Base-by-base conservation (phyloP, 345 rosid genomes). In the Eucalyptus cloeziana region DNA sequence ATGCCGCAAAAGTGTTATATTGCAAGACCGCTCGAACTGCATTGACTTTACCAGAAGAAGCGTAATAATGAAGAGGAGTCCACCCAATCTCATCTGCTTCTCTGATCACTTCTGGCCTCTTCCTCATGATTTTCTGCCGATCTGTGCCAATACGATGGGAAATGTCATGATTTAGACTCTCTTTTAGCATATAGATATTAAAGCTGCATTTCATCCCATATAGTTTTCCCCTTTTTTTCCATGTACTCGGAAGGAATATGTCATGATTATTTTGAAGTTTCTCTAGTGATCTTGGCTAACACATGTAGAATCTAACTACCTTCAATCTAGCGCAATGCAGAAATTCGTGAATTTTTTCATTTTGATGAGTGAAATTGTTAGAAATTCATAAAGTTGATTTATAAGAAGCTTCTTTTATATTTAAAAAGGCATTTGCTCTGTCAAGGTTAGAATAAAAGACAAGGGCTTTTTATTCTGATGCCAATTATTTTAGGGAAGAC, bases 11-110 rank as follows among this genome's bases (percentile, higher is more conserved):
- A 17, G 81, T 19, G 10, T 71, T 0, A 4, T 19, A 12, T 5
- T 19, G 27, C 7, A 71, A 8, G 25, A 37, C 3, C 2, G 0
- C 1, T 37, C 6, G 0, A 33, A 71, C 0, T 0, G 0, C 4
- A 2, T 71, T 0, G 44, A 5, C 45, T 0, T 0, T 0, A 4
- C 81, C 81, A 1, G 0, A 0, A 3, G 2, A 71, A 5, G 81
- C 44, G 4, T 5, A 2, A 37, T 37, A 71, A 19, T 71, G 81
- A 71, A 71, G 81, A 19, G 27, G 81, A 71, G 81, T 71, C 45
- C 25, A 19, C 81, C 81, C 81, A 6, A 5, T 5, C 19, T 10
- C 25, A 37, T 71, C 81, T 37, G 13, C 4, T 71, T 33, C 81
- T 71, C 81, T 9, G 44, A 71, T 71, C 81, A 33, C 25, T 71